Conservation (phyloP, 2,329 filamentous ascomycete genomes). For the Alternaria infectoria region DNA sequence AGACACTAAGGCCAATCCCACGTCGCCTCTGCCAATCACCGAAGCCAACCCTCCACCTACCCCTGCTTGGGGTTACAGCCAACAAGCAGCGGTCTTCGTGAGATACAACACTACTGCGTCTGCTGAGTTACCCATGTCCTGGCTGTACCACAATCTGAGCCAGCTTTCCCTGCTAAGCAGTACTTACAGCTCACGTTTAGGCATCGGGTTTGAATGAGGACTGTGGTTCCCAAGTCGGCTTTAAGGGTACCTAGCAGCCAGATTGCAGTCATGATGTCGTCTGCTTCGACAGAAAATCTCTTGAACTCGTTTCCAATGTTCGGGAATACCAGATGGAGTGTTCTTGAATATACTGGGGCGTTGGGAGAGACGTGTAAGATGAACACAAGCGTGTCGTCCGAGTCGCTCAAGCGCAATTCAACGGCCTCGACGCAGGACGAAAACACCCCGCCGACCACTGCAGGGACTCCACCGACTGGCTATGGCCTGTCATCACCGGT, state of each 20-base stretch:
- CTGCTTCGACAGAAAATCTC: constrained; percentile 26
- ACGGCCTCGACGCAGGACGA: constrained; percentile 25
- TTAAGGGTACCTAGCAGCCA: constrained; percentile 20
- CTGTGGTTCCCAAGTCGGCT: constrained; percentile 12
- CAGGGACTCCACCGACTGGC: constrained; percentile 17
- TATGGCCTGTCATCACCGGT: constrained; percentile 16
- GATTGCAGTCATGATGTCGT: constrained; percentile 20
- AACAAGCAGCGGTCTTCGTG: constrained; percentile 21
- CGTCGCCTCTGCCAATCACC: not conserved
- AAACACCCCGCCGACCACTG: constrained; percentile 20
- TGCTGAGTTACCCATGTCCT: constrained; percentile 27
- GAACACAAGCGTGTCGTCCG: constrained; percentile 22
- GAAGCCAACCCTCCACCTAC: not conserved
- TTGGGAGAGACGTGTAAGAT: constrained; percentile 22
- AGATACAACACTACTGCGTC: constrained; percentile 30
- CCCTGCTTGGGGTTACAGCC: constrained; percentile 31
- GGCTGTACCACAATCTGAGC: constrained; percentile 29
- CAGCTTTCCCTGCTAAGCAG: constrained; percentile 8
- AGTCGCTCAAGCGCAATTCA: constrained; percentile 29
- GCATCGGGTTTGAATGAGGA: not conserved
- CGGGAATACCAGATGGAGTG: constrained; percentile 42
- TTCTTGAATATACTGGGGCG: constrained; percentile 39
- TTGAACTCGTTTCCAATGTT: constrained; percentile 40
- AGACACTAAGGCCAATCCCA: not conserved
- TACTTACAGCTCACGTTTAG: constrained; percentile 10